Evolutionary conservation across 306 rosid species (phyloP).

Genomic region (Pyrus betulifolia): DNA sequence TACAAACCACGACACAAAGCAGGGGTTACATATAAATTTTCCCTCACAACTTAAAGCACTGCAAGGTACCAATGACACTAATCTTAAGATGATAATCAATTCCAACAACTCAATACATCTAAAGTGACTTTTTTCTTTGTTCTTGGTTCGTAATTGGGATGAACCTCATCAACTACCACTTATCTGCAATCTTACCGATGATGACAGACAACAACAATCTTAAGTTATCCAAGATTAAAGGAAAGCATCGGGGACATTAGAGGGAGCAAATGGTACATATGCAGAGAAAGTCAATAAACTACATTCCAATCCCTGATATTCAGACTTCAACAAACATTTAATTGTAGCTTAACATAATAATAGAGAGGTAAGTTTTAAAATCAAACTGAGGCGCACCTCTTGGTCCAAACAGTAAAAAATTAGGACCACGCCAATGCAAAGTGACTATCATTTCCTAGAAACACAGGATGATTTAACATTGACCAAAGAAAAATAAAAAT

Average conservation of each 20-base stretch:
- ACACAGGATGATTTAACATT: background rate
- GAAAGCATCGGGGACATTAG: background rate
- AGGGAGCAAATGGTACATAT: background rate
- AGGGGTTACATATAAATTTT: background rate
- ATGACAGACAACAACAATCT: too few species aligned
- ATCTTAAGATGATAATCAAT: background rate
- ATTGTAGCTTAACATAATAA: background rate
- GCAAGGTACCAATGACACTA: background rate
- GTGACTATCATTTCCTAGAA: background rate
- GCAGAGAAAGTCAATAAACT: background rate
- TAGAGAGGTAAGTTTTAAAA: background rate
- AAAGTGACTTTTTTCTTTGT: background rate
- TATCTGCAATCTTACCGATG: too few species aligned
- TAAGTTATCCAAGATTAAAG: background rate
- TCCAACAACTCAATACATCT: background rate
- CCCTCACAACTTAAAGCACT: background rate
- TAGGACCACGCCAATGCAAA: background rate
- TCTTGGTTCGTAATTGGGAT: background rate
- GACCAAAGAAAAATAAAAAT: background rate
- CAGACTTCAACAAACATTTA: background rate
- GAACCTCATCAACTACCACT: background rate
- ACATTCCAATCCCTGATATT: background rate
- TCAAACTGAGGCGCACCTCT: background rate
- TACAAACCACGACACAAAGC: background rate
- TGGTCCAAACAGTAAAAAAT: background rate